phyloP scores from a whole-genome alignment of 345 rosid species.

The Eucalyptus urophylla region DNA sequence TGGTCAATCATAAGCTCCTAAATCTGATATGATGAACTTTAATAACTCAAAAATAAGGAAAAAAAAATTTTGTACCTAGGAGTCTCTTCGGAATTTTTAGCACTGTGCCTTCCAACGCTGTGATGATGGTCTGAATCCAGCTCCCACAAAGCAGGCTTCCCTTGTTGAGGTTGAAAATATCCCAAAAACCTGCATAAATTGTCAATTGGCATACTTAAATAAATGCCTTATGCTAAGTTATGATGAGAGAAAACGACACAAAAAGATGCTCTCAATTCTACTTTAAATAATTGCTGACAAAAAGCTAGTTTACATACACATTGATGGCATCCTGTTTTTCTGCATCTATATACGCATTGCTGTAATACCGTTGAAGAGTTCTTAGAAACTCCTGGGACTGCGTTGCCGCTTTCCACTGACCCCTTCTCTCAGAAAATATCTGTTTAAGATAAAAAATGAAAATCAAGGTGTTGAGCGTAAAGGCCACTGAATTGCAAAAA shows the following conservation, averaged over 20 bases:
- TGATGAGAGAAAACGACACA: background rate
- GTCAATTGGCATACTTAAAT: background rate
- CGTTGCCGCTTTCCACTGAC: slow-evolving; percentile 97
- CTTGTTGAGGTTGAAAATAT: slow-evolving; percentile 90
- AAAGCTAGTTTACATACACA: slow-evolving; percentile 39
- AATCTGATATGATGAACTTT: background rate
- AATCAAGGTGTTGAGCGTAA: background rate
- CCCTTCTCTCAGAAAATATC: slow-evolving; percentile 95
- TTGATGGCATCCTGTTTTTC: slow-evolving; percentile 97
- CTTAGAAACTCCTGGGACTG: slow-evolving; percentile 93
- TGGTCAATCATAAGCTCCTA: background rate
- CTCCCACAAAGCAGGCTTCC: slow-evolving; percentile 93
- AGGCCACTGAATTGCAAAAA: background rate
- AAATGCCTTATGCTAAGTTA: background rate
- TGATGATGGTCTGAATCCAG: slow-evolving; percentile 84
- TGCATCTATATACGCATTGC: slow-evolving; percentile 87
- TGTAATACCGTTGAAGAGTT: slow-evolving; percentile 90
- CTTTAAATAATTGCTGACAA: background rate
- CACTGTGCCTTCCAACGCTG: slow-evolving; percentile 31
- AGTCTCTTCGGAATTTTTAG: slow-evolving; percentile 18
- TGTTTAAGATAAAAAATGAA: slow-evolving; percentile 8
- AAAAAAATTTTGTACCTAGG: slow-evolving; percentile 28
- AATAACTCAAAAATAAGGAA: background rate
- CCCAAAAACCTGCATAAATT: slow-evolving; percentile 69
- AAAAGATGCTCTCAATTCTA: background rate